A percentile compares a stretch with the other conserved stretches of the same genome.
phyloP scores from a whole-genome alignment of 2,329 filamentous ascomycete genomes.

The Pseudocercospora cruenta region DNA sequence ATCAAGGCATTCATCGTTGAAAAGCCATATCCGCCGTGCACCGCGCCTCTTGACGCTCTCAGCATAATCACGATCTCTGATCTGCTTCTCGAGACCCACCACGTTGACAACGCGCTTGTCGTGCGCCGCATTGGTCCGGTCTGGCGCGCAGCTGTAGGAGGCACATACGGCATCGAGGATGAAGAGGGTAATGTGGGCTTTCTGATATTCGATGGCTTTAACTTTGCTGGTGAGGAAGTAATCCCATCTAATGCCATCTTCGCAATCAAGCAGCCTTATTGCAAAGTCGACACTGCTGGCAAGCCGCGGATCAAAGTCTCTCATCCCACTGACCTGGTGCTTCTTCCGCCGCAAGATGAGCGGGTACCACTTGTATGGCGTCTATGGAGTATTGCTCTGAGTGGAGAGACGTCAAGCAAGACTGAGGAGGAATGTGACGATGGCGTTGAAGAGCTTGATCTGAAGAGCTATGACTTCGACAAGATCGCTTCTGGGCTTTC shows the following conservation, averaged over 20 bases:
- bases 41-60: conserved; percentile 20
- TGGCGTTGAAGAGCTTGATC: background rate
- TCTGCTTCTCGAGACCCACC: conserved; percentile 30
- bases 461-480: conserved; percentile 1
- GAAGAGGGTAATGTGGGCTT: conserved; percentile 42
- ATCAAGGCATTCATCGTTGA: conserved; percentile 16
- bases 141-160: conserved; percentile 14
- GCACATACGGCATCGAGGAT: conserved; percentile 38
- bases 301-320: conserved; percentile 29
- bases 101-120: conserved; percentile 27
- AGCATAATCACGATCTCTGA: conserved; percentile 25
- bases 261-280: conserved; percentile 37
- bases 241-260: conserved; percentile 23
- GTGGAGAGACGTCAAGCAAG: background rate
- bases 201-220: conserved; percentile 20
- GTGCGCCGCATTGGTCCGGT: conserved; percentile 26
- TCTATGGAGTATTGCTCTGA: background rate
- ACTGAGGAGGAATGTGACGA: background rate
- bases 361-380: conserved; percentile 16
- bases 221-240: conserved; percentile 14
- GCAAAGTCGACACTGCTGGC: conserved; percentile 23
- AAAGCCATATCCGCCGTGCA: conserved; percentile 30
- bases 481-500: background rate
- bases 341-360: conserved; percentile 16
- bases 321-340: conserved; percentile 34